Evolutionary conservation across 2,329 filamentous ascomycete genomes (phyloP), one percentile per base, ranked within the genome.

Genomic region (Calonectria hawksworthii): DNA sequence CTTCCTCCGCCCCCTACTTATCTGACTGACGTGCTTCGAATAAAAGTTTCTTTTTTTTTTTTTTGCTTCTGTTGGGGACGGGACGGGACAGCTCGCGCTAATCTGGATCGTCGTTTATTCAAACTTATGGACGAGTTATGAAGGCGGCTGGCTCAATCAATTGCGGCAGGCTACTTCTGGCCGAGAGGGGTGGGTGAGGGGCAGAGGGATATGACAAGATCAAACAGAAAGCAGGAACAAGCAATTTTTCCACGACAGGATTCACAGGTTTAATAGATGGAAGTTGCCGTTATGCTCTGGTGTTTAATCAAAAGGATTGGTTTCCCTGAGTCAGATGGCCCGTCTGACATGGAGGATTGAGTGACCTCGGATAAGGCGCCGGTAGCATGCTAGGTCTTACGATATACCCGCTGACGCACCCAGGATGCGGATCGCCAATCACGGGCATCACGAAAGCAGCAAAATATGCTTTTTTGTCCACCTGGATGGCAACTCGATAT

Each of bases 381-480:
- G 14, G 18, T 30, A 23, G 56, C 2, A 7, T 63, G 56, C 65
- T 52, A 54, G 50, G 65, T 54, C 47, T 68, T 54, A 52, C 50
- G 65, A 68, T 52, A 38, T 68, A 50, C 44, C 34, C 44, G 65
- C 47, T 68, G 65, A 68, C 30, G 65, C n/a, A 51, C 34, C 56
- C 56, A 63, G 56, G 56, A 63, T 63, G 56, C 65, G 10, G 32
- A 68, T 68, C 44, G 65, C 65, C 65, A 68, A 52, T 50, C 61
- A 64, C 28, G 36, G 36, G 26, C 26, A 64, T 64, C 41, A 44
- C 61, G 38, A 65, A 50, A 34, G 26, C 56, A 63, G 56, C 23
- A 1, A 28, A 26, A 41, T 41, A 63, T 28, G 14, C 56, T 38
- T 44, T 8, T 5, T 23, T n/a, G 56, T 41, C 36, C 56, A 63